A percentile compares a stretch with the other conserved stretches of the same genome.
These are phyloP conservation scores for Rhizopogon vulgaris DNA, from an alignment of 768 basidiomycete species.

Conservation along the genomic window DNA sequence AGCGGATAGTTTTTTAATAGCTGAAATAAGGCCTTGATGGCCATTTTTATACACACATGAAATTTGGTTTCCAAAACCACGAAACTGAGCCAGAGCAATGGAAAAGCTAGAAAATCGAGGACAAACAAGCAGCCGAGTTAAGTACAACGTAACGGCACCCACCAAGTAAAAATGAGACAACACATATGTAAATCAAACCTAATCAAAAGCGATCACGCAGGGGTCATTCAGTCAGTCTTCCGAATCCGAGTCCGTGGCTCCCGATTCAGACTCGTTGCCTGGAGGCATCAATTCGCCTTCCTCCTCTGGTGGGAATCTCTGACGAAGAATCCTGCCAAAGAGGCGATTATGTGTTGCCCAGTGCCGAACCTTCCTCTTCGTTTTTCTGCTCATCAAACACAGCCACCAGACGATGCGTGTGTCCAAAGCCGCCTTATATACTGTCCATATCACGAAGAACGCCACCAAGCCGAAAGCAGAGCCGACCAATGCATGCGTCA, in stretches of 20 bases:
- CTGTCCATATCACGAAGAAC: background rate
- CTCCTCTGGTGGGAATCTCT: background rate
- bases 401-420: background rate
- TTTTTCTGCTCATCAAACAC: background rate
- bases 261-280: background rate
- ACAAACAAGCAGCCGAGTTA: background rate
- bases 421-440: conserved; percentile 6
- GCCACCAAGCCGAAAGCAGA: too few species aligned
- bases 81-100: too few species aligned
- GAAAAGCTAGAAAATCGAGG: background rate
- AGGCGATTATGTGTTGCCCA: background rate
- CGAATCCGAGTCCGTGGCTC: background rate
- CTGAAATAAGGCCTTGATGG: background rate
- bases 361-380: background rate
- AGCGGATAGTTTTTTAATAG: background rate
- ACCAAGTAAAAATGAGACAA: too few species aligned
- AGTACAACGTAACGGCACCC: too few species aligned
- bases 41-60: background rate
- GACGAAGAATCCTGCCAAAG: background rate
- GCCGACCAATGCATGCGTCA: too few species aligned
- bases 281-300: background rate
- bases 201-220: background rate
- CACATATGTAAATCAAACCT: background rate
- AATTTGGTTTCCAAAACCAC: too few species aligned
- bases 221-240: background rate